phyloP scores from a whole-genome alignment of 2,329 filamentous ascomycete genomes.

The Aspergillus floridensis region DNA sequence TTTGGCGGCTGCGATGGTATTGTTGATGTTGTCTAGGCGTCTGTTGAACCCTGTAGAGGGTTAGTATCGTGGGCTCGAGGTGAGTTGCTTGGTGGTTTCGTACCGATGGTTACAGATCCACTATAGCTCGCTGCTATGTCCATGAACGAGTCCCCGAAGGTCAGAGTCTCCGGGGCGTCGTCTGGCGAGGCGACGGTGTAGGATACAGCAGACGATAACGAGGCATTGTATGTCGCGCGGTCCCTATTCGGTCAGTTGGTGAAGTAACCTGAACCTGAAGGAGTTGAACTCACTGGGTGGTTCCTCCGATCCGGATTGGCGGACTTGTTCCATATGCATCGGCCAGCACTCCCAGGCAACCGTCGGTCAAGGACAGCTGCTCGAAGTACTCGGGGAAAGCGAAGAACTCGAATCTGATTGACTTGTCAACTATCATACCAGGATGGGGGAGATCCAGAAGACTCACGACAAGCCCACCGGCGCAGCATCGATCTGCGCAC shows the following conservation, averaged over 20 bases:
- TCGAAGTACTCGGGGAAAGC: conserved; percentile 55
- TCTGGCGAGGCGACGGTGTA: conserved; percentile 50
- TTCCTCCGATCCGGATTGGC: conserved; percentile 58
- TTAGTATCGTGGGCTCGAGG: too few species aligned
- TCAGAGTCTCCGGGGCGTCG: conserved; percentile 52
- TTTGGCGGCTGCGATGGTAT: conserved; percentile 54
- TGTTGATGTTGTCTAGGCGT: conserved; percentile 52
- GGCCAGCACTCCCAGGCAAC: conserved; percentile 54
- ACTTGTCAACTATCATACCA: not conserved
- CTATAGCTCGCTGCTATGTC: conserved; percentile 49
- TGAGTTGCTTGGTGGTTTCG: not conserved
- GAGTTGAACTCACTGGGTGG: conserved; percentile 46
- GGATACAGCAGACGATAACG: conserved; percentile 47
- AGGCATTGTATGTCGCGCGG: conserved; percentile 52
- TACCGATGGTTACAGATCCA: conserved; percentile 50
- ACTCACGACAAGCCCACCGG: conserved; percentile 50
- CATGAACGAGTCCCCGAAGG: conserved; percentile 55
- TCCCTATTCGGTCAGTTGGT: conserved; percentile 36
- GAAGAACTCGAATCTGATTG: conserved; percentile 56
- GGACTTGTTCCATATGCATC: conserved; percentile 52
- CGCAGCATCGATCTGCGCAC: conserved; percentile 37
- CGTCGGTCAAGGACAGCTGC: conserved; percentile 50
- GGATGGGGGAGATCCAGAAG: not conserved
- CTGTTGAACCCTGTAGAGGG: conserved; percentile 45
- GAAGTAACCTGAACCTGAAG: not conserved